Percentiles rank a stretch among this genome's conserved stretches.
These are phyloP conservation scores for Sugiyamaella pinicola DNA, from an alignment of 1,139 yeast genomes.

Conservation along the genomic window DNA sequence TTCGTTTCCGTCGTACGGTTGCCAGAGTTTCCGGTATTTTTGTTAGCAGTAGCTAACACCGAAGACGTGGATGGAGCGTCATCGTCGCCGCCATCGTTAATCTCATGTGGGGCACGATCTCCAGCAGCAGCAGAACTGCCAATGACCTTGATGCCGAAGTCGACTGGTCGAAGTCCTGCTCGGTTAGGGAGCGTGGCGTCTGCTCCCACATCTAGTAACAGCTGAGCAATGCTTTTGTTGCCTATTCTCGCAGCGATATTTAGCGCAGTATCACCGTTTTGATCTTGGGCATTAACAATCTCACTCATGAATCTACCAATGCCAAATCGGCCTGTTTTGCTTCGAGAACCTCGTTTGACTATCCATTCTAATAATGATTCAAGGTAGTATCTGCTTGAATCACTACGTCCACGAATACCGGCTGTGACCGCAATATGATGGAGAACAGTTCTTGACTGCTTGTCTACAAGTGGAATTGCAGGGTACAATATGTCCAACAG, in stretches of 20 bases:
- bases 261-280: conserved; percentile 80
- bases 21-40: not conserved
- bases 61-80: conserved; percentile 23
- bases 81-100: not conserved
- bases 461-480: conserved; percentile 72
- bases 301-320: conserved; percentile 65
- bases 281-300: conserved; percentile 75
- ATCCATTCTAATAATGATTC: conserved; percentile 82
- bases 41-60: conserved; percentile 16
- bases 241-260: conserved; percentile 92
- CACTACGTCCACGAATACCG: conserved; percentile 67
- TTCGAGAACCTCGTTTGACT: conserved; percentile 53
- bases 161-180: conserved; percentile 81
- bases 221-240: conserved; percentile 75
- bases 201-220: conserved; percentile 83
- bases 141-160: conserved; percentile 62
- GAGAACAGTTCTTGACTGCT: conserved; percentile 78
- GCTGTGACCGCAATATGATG: conserved; percentile 88
- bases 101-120: not conserved
- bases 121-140: conserved; percentile 20
- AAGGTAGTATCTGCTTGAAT: conserved; percentile 73
- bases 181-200: conserved; percentile 77
- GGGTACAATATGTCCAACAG: conserved; percentile 76
- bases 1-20: conserved; percentile 9
- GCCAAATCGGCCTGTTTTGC: conserved; percentile 49